phyloP scores from a whole-genome alignment of 768 basidiomycete genomes.

The Lactarius psammicola region DNA sequence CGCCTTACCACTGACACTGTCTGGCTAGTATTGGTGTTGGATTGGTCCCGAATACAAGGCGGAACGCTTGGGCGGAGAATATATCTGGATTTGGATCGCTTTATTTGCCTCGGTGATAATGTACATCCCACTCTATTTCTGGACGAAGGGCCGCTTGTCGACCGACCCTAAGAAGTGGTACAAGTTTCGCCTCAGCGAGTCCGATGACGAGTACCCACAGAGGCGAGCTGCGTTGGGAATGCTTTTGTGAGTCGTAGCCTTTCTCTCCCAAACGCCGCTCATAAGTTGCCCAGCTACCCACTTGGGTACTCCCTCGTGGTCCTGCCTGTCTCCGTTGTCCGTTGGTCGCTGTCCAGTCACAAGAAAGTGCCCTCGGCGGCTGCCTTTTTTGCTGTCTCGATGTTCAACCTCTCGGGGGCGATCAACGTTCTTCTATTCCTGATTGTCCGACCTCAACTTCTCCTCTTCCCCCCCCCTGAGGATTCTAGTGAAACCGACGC shows the following conservation, averaged over 20 bases:
- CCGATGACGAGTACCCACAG: constrained; percentile 11
- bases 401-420: constrained; percentile 43
- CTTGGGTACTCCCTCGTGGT: constrained; percentile 40
- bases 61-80: constrained; percentile 43
- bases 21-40: constrained; percentile 44
- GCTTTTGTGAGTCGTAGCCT: constrained; percentile 33
- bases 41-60: constrained; percentile 36
- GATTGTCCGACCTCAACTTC: constrained; percentile 37
- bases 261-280: constrained; percentile 1
- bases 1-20: constrained; percentile 17
- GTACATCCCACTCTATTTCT: constrained; percentile 42
- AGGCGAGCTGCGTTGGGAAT: constrained; percentile 19
- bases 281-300: constrained; percentile 39
- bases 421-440: constrained; percentile 43
- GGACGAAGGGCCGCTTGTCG: constrained; percentile 39
- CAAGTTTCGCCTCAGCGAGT: constrained; percentile 32
- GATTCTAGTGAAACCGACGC: not conserved
- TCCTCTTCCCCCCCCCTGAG: constrained; percentile 33
- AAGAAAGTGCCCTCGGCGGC: constrained; percentile 33
- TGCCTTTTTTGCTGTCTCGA: constrained; percentile 36
- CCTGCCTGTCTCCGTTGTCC: constrained; percentile 42
- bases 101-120: constrained; percentile 37
- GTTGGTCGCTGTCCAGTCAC: constrained; percentile 39
- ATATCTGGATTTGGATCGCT: constrained; percentile 48
- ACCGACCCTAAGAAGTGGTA: constrained; percentile 38